A percentile compares a stretch with the other conserved stretches of the same genome.
Conservation (phyloP, 306 rosid genomes). For the Dryas alaskensis region DNA sequence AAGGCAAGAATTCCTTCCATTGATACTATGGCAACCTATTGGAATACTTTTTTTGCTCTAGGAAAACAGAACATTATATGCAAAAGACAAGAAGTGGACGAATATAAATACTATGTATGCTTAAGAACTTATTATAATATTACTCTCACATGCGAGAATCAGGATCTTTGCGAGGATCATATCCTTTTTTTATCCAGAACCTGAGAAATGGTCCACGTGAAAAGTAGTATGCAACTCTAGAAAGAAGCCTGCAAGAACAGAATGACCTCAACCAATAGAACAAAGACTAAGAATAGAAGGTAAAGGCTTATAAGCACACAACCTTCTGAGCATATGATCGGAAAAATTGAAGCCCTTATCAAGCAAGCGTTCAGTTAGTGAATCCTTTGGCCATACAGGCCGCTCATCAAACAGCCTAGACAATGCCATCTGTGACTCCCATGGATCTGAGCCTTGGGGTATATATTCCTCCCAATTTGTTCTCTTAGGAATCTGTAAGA, state of each 20-base stretch:
- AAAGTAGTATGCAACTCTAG: slow-evolving; percentile 87
- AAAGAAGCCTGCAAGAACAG: slow-evolving; percentile 72
- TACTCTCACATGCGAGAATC: slow-evolving; percentile 74
- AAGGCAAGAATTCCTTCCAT: neutral
- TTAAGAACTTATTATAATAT: neutral
- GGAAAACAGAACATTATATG: neutral
- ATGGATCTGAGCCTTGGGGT: slow-evolving; percentile 67
- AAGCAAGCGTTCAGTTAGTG: slow-evolving; percentile 56
- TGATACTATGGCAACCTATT: neutral
- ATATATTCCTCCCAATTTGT: slow-evolving; percentile 86
- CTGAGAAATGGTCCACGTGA: slow-evolving; percentile 90
- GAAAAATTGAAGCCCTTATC: slow-evolving; percentile 67
- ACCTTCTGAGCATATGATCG: slow-evolving; percentile 71
- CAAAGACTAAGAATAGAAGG: slow-evolving; percentile 6
- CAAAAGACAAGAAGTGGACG: neutral
- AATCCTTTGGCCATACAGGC: slow-evolving; percentile 79
- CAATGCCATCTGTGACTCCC: slow-evolving; percentile 76
- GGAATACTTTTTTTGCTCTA: neutral
- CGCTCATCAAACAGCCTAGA: slow-evolving; percentile 78
- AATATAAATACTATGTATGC: slow-evolving; percentile 10
- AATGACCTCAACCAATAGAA: slow-evolving; percentile 6
- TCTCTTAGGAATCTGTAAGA: slow-evolving; percentile 87
- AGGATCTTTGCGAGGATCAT: slow-evolving; percentile 85
- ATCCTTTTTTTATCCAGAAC: slow-evolving; percentile 93
- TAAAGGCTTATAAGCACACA: slow-evolving; percentile 19